A percentile compares a stretch with the other conserved stretches of the same genome.
These are phyloP conservation scores for Zarea fungicola DNA, from an alignment of 2,329 filamentous ascomycete genomes.

Conservation along the genomic window DNA sequence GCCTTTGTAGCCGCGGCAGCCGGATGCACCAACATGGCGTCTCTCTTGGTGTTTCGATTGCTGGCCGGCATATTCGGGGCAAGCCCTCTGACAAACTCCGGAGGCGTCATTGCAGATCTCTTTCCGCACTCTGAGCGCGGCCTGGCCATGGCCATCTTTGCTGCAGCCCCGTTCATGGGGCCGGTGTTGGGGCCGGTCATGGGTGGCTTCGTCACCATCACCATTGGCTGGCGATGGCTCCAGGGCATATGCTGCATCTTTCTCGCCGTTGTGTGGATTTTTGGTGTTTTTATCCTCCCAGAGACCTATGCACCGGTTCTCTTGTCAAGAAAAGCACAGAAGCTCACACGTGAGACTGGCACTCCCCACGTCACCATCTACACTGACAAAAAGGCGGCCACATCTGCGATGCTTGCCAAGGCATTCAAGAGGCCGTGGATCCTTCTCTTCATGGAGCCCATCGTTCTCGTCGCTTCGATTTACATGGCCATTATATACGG, in stretches of 20 bases:
- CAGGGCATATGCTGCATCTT: slow-evolving; percentile 32
- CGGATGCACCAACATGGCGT: slow-evolving; percentile 50
- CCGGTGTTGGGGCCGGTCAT: slow-evolving; percentile 57
- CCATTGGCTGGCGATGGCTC: slow-evolving; percentile 63
- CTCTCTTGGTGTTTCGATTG: slow-evolving; percentile 57
- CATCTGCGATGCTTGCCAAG: slow-evolving; percentile 41
- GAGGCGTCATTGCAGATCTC: slow-evolving; percentile 57
- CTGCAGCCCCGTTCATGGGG: slow-evolving; percentile 59
- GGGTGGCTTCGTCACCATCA: slow-evolving; percentile 59
- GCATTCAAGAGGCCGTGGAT: slow-evolving; percentile 55
- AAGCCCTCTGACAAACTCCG: slow-evolving; percentile 55
- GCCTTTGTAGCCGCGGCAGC: slow-evolving; percentile 57
- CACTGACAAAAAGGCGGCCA: slow-evolving; percentile 36
- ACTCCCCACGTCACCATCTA: slow-evolving; percentile 27
- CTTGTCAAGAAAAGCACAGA: slow-evolving; percentile 21
- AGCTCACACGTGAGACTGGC: slow-evolving; percentile 16
- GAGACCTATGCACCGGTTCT: slow-evolving; percentile 27
- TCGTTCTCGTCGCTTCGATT: slow-evolving; percentile 57
- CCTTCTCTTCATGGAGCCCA: slow-evolving; percentile 64
- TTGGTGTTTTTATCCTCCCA: slow-evolving; percentile 38
- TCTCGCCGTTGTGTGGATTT: slow-evolving; percentile 25
- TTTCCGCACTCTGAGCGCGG: slow-evolving; percentile 48
- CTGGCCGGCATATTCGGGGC: slow-evolving; percentile 58
- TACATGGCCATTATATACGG: slow-evolving; percentile 59
- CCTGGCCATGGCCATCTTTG: slow-evolving; percentile 57